These are phyloP conservation scores for Paxillus rubicundulus DNA, from an alignment of 768 basidiomycete species.

Conservation along the genomic window DNA sequence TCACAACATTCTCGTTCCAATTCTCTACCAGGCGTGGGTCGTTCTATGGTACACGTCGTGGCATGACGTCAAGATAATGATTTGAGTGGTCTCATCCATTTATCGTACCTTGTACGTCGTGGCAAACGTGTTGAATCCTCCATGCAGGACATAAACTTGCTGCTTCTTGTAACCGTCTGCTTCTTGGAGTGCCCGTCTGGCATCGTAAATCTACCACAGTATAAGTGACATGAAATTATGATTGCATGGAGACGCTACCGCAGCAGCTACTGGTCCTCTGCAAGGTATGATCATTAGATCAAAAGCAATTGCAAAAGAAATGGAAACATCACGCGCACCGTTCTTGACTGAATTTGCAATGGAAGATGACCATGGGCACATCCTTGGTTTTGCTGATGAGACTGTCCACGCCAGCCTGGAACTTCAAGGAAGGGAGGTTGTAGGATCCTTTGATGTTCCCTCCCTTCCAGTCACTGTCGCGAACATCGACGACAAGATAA, in stretches of 20 bases:
- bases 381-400: slow-evolving; percentile 61
- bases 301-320: neutral
- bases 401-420: slow-evolving; percentile 53
- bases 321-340: slow-evolving; percentile 47
- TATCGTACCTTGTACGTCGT: slow-evolving; percentile 57
- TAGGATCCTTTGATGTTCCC: slow-evolving; percentile 71
- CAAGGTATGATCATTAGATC: slow-evolving; percentile 7
- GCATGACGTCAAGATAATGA: neutral
- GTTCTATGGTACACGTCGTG: slow-evolving; percentile 37
- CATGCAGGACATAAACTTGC: slow-evolving; percentile 62
- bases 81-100: neutral
- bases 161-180: slow-evolving; percentile 46
- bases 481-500: slow-evolving; percentile 78
- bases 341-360: slow-evolving; percentile 74
- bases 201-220: slow-evolving; percentile 57
- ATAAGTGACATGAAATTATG: slow-evolving; percentile 1
- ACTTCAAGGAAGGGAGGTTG: slow-evolving; percentile 61
- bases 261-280: slow-evolving; percentile 78
- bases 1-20: slow-evolving; percentile 54
- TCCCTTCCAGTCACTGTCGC: slow-evolving; percentile 77
- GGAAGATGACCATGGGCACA: slow-evolving; percentile 67
- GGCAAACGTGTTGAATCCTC: slow-evolving; percentile 75
- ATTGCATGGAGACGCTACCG: slow-evolving; percentile 40
- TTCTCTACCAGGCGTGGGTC: slow-evolving; percentile 74
- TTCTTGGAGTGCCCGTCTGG: slow-evolving; percentile 48